Evolutionary conservation across 192 early-diverging fungal genomes (phyloP), one percentile per base, ranked within the genome.

Genomic region (Lunasporangiospora selenospora): DNA sequence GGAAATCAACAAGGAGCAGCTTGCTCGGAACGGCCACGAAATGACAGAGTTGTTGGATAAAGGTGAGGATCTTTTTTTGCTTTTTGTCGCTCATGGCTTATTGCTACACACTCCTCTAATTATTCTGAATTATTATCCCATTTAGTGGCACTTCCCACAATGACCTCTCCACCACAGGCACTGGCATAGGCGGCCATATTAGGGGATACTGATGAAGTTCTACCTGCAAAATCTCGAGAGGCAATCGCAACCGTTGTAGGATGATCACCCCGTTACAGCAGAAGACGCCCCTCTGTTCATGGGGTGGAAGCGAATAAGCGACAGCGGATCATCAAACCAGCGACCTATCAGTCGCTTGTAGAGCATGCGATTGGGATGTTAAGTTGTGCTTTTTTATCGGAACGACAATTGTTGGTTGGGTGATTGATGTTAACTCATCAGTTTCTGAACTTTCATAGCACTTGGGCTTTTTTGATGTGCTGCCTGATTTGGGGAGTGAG

Each of bases 371-470:
- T n/a, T n/a, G n/a, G n/a, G n/a, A n/a, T n/a, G n/a, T n/a, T n/a
- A n/a, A n/a, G n/a, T n/a, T n/a, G n/a, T n/a, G n/a, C n/a, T 41
- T 41, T 3, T 41, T 41, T 41, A 18, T 41, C 12, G 40, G 3
- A 12, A 41, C 40, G 40, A 41, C 40, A 41, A 41, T 41, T 41
- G 12, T 41, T 41, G 40, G 40, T 41, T 41, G 40, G 40, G 40
- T 41, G 40, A 41, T 41, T 41, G 40, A 41, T 41, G 40, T 41
- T 41, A 41, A n/a, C n/a, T n/a, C n/a, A n/a, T n/a, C n/a, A n/a
- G n/a, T n/a, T n/a, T n/a, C n/a, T n/a, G n/a, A n/a, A n/a, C n/a
- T n/a, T 41, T 41, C 40, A 41, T 41, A 41, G 40, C 40, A 41
- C 40, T 41, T 41, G 40, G 40, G 40, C 40, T 41, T 41, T 41